phyloP scores from a whole-genome alignment of 1,284 basidiomycete species.

The Butyriboletus regius region DNA sequence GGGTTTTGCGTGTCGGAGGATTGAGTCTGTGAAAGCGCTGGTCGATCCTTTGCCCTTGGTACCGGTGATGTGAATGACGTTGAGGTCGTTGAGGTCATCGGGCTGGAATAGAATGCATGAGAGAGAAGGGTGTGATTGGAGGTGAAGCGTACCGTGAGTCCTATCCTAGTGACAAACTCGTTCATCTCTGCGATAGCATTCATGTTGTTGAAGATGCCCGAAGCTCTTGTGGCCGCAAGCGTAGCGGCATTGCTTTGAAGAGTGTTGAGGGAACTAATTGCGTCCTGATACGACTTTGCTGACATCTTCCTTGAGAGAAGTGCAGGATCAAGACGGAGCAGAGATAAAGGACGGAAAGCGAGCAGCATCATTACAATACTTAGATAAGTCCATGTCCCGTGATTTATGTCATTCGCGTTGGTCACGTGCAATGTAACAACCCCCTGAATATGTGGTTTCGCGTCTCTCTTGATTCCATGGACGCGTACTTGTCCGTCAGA shows the following conservation, averaged over 20 bases:
- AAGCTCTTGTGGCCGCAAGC: constrained; percentile 76
- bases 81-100: constrained; percentile 78
- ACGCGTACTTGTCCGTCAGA: constrained; percentile 36
- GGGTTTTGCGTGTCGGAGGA: constrained; percentile 58
- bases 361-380: neutral
- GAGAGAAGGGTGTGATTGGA: constrained; percentile 3
- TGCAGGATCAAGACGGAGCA: constrained; percentile 4
- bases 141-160: constrained; percentile 59
- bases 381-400: constrained; percentile 1
- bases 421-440: constrained; percentile 11
- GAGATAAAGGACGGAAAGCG: constrained; percentile 15
- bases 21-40: constrained; percentile 81
- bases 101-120: constrained; percentile 14
- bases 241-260: constrained; percentile 91
- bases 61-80: constrained; percentile 94
- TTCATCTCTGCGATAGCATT: constrained; percentile 83
- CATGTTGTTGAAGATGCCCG: constrained; percentile 62
- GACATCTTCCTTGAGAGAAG: constrained; percentile 40
- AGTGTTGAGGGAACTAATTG: constrained; percentile 81
- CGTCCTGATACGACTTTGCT: constrained; percentile 59
- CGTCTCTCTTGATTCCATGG: constrained; percentile 30
- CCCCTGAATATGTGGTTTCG: constrained; percentile 10
- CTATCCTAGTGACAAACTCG: constrained; percentile 82
- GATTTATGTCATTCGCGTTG: constrained; percentile 1
- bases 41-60: constrained; percentile 99